Percentiles rank a stretch among this genome's conserved stretches.
These are phyloP conservation scores for Boletus insuetus DNA, from an alignment of 768 basidiomycete genomes.

Conservation along the genomic window DNA sequence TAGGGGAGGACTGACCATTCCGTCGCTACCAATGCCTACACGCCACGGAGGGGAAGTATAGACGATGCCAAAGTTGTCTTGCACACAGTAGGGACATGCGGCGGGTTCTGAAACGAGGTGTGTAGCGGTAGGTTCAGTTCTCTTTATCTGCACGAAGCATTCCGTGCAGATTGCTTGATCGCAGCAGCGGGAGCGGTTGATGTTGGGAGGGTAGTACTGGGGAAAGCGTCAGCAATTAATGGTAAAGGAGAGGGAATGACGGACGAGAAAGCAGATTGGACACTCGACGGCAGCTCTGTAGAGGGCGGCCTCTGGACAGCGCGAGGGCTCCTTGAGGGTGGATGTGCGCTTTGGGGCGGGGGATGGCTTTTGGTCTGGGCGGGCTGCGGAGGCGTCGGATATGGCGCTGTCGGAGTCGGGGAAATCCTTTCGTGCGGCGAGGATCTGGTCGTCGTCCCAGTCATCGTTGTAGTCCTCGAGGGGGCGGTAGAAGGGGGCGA, in stretches of 20 bases:
- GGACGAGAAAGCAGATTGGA: constrained; percentile 95
- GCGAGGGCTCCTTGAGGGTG: constrained; percentile 60
- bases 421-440: constrained; percentile 72
- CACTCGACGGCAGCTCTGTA: constrained; percentile 90
- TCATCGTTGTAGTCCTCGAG: constrained; percentile 88
- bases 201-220: constrained; percentile 96
- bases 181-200: constrained; percentile 96
- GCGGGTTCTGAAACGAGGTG: constrained; percentile 96
- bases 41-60: constrained; percentile 84
- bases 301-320: constrained; percentile 69
- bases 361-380: constrained; percentile 34
- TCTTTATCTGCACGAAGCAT: constrained; percentile 99
- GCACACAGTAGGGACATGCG: constrained; percentile 96
- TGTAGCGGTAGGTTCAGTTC: constrained; percentile 89
- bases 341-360: constrained; percentile 50
- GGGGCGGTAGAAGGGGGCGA: constrained; percentile 96
- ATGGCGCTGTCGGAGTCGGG: constrained; percentile 50
- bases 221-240: constrained; percentile 21
- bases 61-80: constrained; percentile 93
- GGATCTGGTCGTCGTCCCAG: constrained; percentile 87
- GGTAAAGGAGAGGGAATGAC: constrained; percentile 32
- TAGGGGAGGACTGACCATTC: constrained; percentile 47
- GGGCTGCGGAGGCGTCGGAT: constrained; percentile 31
- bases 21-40: constrained; percentile 73
- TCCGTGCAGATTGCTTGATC: constrained; percentile 99